Evolutionary conservation across 176 grass and related monocot species (phyloP).

Genomic region (Avena insularis): DNA sequence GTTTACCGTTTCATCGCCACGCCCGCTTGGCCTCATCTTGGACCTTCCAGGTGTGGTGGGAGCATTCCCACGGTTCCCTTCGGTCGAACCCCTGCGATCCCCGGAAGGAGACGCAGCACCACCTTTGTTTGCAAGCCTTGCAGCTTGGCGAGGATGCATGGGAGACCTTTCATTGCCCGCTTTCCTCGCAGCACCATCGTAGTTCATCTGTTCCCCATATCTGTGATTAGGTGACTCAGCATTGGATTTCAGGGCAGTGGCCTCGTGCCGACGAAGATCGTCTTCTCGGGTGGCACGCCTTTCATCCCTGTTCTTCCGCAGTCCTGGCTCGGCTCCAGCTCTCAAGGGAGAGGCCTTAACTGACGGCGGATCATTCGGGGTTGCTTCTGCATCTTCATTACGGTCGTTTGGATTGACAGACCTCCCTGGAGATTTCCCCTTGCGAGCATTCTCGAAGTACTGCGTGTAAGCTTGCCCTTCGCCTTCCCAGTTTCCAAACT

Average conservation of each 20-base stretch:
- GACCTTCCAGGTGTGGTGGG: conserved; percentile 60
- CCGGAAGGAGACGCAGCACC: conserved; percentile 60
- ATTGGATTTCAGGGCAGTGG: conserved; percentile 35
- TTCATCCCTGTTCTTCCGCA: conserved; percentile 51
- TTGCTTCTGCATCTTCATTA: conserved; percentile 44
- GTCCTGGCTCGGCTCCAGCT: conserved; percentile 44
- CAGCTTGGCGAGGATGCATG: conserved; percentile 59
- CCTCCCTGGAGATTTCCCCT: conserved; percentile 63
- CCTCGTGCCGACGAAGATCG: conserved; percentile 42
- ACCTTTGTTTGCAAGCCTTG: conserved; percentile 60
- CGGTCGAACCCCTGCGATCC: conserved; percentile 56
- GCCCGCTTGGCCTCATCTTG: conserved; percentile 50
- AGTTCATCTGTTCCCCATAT: conserved; percentile 42
- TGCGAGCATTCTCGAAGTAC: conserved; percentile 72
- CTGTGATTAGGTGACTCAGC: conserved; percentile 51
- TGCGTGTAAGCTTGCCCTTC: conserved; percentile 65
- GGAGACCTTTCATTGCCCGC: conserved; percentile 52
- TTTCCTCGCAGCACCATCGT: conserved; percentile 41
- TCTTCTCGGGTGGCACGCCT: conserved; percentile 53
- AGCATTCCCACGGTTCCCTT: conserved; percentile 49
- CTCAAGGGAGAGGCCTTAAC: conserved; percentile 47
- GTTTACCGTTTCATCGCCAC: conserved; percentile 69
- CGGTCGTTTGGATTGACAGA: conserved; percentile 52
- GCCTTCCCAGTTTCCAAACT: conserved; percentile 82
- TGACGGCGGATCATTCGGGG: conserved; percentile 31